These are phyloP conservation scores for Leishmania braziliensis DNA, from an alignment of 208 protist species.

Conservation along the genomic window DNA sequence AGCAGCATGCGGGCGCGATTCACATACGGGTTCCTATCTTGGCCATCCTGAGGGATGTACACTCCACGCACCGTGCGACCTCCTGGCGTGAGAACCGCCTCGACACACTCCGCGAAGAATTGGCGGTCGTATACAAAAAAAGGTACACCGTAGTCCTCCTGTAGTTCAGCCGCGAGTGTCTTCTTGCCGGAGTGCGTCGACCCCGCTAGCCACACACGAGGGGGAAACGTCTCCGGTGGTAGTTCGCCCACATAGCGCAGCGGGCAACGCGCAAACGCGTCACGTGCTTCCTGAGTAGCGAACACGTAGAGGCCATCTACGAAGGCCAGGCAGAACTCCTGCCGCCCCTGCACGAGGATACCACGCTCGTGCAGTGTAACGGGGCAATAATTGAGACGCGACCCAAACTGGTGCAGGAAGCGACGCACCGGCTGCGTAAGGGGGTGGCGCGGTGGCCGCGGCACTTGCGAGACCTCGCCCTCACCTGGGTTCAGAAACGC, in stretches of 20 bases:
- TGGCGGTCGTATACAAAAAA: conserved; percentile 69
- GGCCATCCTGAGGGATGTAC: conserved; percentile 47
- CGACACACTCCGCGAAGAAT: conserved; percentile 81
- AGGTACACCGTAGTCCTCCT: conserved; percentile 61
- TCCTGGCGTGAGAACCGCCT: conserved; percentile 53
- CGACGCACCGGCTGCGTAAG: conserved; percentile 48
- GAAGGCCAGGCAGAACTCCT: conserved; percentile 66
- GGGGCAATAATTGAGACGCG: conserved; percentile 78
- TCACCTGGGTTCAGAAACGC: conserved; percentile 59
- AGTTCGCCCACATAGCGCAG: conserved; percentile 54
- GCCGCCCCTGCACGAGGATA: conserved; percentile 67
- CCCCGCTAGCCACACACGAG: conserved; percentile 85
- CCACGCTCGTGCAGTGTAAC: conserved; percentile 75
- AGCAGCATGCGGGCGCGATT: conserved; percentile 50
- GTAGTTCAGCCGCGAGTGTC: conserved; percentile 63
- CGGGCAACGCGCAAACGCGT: conserved; percentile 71
- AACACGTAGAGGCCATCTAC: conserved; percentile 78
- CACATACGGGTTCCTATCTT: conserved; percentile 54
- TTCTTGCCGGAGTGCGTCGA: conserved; percentile 65
- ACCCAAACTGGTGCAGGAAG: conserved; percentile 87
- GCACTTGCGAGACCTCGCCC: conserved; percentile 4
- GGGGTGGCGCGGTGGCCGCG: conserved; percentile 30
- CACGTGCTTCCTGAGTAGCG: conserved; percentile 51
- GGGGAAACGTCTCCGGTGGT: conserved; percentile 52
- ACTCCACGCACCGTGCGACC: conserved; percentile 64